These are phyloP conservation scores for Metroxylon sagu DNA, from an alignment of 176 grass and related monocot genomes.

Conservation along the genomic window DNA sequence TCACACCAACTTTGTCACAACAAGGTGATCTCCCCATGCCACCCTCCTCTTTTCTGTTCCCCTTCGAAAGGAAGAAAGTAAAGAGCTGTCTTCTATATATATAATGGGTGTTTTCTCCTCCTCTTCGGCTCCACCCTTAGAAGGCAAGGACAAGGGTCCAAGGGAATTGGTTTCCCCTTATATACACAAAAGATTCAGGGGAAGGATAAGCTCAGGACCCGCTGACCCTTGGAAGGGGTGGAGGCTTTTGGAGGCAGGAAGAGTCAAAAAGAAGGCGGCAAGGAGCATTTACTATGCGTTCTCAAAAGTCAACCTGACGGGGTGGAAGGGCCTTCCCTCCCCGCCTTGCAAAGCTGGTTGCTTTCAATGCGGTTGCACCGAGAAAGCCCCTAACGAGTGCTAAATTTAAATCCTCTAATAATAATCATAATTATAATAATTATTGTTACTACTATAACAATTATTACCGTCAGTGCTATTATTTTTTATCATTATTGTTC, in stretches of 20 bases:
- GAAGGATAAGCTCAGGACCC: not conserved
- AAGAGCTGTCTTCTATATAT: no score
- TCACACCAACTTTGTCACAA: slow-evolving; percentile 80
- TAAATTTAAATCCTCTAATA: no score
- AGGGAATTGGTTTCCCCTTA: slow-evolving; percentile 5
- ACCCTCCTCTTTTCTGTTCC: not conserved
- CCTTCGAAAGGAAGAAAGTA: not conserved
- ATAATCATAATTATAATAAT: no score
- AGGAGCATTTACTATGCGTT: slow-evolving; percentile 20
- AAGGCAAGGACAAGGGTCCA: slow-evolving; percentile 7
- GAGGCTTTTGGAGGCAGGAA: slow-evolving; percentile 14
- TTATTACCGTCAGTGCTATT: no score
- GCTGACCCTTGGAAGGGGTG: slow-evolving; percentile 13
- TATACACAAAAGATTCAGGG: slow-evolving; percentile 18
- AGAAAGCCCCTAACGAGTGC: slow-evolving; percentile 1
- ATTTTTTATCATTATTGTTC: no score
- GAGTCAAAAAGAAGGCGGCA: slow-evolving; percentile 27
- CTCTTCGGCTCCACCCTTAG: not conserved
- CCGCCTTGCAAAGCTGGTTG: slow-evolving; percentile 17
- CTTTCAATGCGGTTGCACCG: slow-evolving; percentile 30
- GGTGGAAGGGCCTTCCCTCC: not conserved
- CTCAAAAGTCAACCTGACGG: slow-evolving; percentile 24
- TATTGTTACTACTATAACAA: no score
- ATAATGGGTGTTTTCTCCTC: no score
- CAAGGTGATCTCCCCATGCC: slow-evolving; percentile 82